Evolutionary conservation across 2,329 filamentous ascomycete species (phyloP), one percentile per base, ranked within the genome.

Genomic region (Nemania sp.): DNA sequence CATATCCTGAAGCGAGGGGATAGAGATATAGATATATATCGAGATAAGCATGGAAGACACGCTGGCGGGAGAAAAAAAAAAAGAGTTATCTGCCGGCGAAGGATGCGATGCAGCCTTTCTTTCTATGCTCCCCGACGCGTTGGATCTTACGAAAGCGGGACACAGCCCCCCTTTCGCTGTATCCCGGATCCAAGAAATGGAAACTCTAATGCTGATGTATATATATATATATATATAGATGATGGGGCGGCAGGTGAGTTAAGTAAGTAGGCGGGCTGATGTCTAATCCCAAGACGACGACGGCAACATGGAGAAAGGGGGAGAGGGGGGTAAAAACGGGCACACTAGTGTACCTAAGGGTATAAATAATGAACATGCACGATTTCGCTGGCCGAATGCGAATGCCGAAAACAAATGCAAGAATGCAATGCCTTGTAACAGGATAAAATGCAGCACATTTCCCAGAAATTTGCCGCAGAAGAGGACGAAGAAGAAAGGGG

Each of bases 151-250:
- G 15, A 25, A 50, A 46, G 7, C 18, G 47, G 34, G 37, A 60
- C 21, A 12, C 48, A 29, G 54, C 39, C 49, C 49, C 39, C 49
- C 49, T 37, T 51, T 52, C 25, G 35, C 11, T 47, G 42, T 12
- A 35, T 34, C 45, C 46, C 34, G 11, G 18, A 40, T 20, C 47
- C n/a, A 42, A 53, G 35, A 40, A 57, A 43, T n/a, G 43, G 34
- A 60, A 21, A 35, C 10, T 39, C 43, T 42, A 49, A 45, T 54
- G 37, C 48, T 50, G 46, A 46, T 43, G 35, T 48, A 45, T 49
- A 52, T 55, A 58, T 65, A 63, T 60, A 53, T 45, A 51, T n/a
- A 40, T 29, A 29, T 29, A 29, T 29, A 29, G n/a, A 29, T 29
- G 25, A 39, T 9, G 37, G 51, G 17, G 21, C 7, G 25, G 25